Base-by-base conservation (phyloP, 2,329 filamentous ascomycete genomes). In the Diaporthe sp. region DNA sequence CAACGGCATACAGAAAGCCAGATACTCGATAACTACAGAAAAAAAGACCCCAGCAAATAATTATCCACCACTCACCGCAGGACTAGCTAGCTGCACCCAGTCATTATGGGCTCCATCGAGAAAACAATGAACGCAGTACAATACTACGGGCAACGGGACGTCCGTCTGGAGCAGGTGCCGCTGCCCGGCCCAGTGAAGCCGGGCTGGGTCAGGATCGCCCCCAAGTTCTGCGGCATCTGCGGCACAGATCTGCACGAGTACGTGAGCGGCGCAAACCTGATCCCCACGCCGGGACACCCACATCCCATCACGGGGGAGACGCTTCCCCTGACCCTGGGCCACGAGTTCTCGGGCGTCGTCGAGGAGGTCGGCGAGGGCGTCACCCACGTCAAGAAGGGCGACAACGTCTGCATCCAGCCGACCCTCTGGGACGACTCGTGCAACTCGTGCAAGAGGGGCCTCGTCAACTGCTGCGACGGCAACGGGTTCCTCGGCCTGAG, bases 311-410 rank as follows among this genome's bases (percentile, higher is more conserved):
- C 90, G 0, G 84, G 87, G 57, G 88, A 89, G 68, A 85, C 83
- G 5, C 85, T 90, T 46, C 91, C 91, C 10, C 85, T 92, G 34
- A 90, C 86, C 1, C 83, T 93, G 42, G 91, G 92, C 57, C 91
- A 93, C 79, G 92, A 93, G 80, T 91, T 93, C 82, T 89, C 87
- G 17, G 91, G 91, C 25, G 87, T 87, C 2, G 83, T 93, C 51
- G 85, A 87, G n/a, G 89, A 92, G 78, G 83, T 92, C 22, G 90
- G 90, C 0, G 78, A 83, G 3, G 84, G 83, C 4, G 87, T 89
- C 10, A 82, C 78, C 0, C 78, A 80, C 9, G 82, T 92, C 69
- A 83, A 85, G 57, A 80, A 88, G 5, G 91, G 91, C 13, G 87
- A 92, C 77, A 84, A 85, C 31, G 89, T 91, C 31, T 89, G 87